Evolutionary conservation across 2,329 filamentous ascomycete species (phyloP).

Genomic region (Botrytis sinoallii): DNA sequence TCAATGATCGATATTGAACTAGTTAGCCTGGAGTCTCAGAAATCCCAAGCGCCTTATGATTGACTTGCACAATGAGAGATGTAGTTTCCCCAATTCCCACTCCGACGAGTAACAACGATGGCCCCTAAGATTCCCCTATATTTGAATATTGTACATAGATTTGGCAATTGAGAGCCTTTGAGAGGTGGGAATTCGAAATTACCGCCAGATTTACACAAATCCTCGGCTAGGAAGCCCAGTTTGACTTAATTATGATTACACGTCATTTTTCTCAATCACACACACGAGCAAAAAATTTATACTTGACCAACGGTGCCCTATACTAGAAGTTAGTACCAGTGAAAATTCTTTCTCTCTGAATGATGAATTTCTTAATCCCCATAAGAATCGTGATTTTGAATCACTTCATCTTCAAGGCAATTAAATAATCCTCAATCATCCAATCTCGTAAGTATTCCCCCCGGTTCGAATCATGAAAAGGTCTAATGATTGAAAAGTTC

Average conservation of each 20-base stretch:
- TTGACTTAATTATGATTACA: neutral
- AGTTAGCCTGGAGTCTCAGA: neutral
- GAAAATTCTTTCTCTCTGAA: neutral
- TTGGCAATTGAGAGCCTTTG: neutral
- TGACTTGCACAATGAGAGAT: neutral
- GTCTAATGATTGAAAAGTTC: neutral
- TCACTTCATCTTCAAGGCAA: neutral
- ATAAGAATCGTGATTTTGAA: neutral
- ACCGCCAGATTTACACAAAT: neutral
- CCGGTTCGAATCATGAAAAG: fast-evolving
- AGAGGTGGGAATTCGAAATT: neutral
- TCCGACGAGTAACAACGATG: neutral
- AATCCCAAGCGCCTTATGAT: neutral
- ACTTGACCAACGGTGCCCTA: neutral
- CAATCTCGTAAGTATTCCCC: neutral
- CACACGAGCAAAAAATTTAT: neutral
- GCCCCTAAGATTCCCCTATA: fast-evolving
- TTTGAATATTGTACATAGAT: neutral
- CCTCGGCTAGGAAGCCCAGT: neutral
- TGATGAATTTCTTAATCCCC: neutral
- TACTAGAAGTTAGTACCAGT: neutral
- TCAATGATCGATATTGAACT: neutral
- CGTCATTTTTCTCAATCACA: neutral
- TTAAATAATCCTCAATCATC: neutral
- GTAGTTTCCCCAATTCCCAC: neutral